Percentiles rank a stretch among this genome's conserved stretches.
Conservation (phyloP, 2,329 filamentous ascomycete genomes). For the Fusarium torreyae region DNA sequence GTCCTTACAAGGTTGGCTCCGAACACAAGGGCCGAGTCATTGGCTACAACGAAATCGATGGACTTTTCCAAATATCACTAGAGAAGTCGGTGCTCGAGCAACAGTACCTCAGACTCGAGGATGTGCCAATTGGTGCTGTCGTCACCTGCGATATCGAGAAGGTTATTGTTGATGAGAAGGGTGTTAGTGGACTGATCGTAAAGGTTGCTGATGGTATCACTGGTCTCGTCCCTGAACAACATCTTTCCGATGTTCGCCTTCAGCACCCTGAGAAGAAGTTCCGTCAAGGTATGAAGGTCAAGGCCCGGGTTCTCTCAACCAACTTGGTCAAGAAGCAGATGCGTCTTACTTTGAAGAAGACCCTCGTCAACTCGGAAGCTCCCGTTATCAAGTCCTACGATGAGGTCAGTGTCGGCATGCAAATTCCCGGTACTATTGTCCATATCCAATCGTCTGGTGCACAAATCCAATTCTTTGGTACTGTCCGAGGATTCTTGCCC, state of each 20-base stretch:
- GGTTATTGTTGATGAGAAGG: slow-evolving; percentile 82
- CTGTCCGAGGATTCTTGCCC: slow-evolving; percentile 87
- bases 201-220: slow-evolving; percentile 88
- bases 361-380: slow-evolving; percentile 89
- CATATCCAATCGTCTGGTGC: slow-evolving; percentile 85
- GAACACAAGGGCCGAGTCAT: slow-evolving; percentile 86
- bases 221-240: slow-evolving; percentile 89
- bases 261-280: slow-evolving; percentile 98
- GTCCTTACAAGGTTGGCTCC: slow-evolving; percentile 83
- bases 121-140: slow-evolving; percentile 84
- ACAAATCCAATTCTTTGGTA: slow-evolving; percentile 92
- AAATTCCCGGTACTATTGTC: slow-evolving; percentile 88
- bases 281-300: slow-evolving; percentile 86
- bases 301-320: slow-evolving; percentile 86
- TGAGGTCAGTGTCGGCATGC: slow-evolving; percentile 80
- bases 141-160: slow-evolving; percentile 89
- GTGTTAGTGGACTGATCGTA: slow-evolving; percentile 85
- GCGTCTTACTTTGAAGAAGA: slow-evolving; percentile 93
- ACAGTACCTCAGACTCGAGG: slow-evolving; percentile 90
- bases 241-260: slow-evolving; percentile 88
- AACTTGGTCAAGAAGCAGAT: slow-evolving; percentile 83
- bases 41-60: slow-evolving; percentile 89
- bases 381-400: slow-evolving; percentile 84
- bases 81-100: slow-evolving; percentile 88
- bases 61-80: slow-evolving; percentile 87